Conservation (phyloP, 2,329 filamentous ascomycete species). For the Coniochaeta sp. region DNA sequence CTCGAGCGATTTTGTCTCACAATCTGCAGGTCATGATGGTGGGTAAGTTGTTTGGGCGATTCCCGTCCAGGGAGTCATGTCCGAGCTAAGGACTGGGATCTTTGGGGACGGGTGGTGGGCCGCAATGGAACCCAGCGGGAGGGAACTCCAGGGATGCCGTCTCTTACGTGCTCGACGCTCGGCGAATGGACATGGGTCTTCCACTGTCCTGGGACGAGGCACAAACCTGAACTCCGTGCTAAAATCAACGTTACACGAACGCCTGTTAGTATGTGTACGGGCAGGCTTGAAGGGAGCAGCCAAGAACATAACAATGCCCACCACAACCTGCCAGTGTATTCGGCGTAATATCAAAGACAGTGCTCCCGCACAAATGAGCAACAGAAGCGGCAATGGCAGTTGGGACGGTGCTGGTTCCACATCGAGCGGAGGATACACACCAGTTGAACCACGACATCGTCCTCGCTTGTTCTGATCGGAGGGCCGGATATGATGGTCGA, state of each 20-base stretch:
- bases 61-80: conserved; percentile 5
- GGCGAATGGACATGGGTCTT: conserved; percentile 13
- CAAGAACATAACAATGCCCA: not conserved
- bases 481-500: not conserved
- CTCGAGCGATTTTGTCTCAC: not conserved
- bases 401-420: not conserved
- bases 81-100: not conserved
- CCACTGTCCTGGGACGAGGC: not conserved
- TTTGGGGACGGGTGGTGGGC: not conserved
- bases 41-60: not conserved
- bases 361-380: not conserved
- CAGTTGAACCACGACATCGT: not conserved
- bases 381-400: not conserved
- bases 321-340: not conserved
- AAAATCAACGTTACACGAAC: not conserved
- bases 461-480: not conserved
- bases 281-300: not conserved
- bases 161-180: conserved; percentile 11
- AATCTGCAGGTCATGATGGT: conserved; percentile 7
- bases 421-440: not conserved
- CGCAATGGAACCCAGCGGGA: conserved; percentile 4
- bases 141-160: conserved; percentile 8
- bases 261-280: too few relatives aligned
- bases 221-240: not conserved
- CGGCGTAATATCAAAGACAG: not conserved